Evolutionary conservation across 2,329 filamentous ascomycete genomes (phyloP).

Genomic region (Aureobasidium melanogenum): DNA sequence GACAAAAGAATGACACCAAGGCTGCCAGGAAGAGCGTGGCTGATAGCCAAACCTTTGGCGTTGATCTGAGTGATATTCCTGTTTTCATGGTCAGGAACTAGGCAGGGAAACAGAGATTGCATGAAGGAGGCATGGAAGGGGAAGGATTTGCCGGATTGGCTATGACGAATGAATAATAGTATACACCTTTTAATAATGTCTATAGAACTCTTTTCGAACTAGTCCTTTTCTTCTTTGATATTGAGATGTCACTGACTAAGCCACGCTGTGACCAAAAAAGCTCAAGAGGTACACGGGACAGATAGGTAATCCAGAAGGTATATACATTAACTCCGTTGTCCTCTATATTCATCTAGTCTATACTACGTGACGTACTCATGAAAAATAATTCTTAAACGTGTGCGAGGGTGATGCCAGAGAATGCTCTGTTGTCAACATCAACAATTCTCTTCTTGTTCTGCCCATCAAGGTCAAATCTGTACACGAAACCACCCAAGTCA

Average conservation of each 20-base stretch:
- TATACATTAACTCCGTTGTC: background rate
- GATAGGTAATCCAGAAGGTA: background rate
- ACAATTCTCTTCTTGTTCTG: conserved; percentile 5
- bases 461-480: conserved; percentile 1
- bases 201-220: background rate
- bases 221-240: background rate
- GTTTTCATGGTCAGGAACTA: conserved; percentile 24
- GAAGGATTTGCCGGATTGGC: background rate
- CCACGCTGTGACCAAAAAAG: too few species aligned
- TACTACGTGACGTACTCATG: too few species aligned
- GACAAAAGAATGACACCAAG: conserved; percentile 17
- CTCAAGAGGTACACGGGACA: background rate
- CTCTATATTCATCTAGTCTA: background rate
- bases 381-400: background rate
- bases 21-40: conserved; percentile 26
- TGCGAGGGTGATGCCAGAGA: background rate
- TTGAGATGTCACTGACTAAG: too few species aligned
- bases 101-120: background rate
- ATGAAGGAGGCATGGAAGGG: background rate
- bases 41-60: conserved; percentile 25
- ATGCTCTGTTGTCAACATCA: background rate
- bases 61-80: conserved; percentile 33
- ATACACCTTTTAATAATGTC: background rate
- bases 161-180: background rate
- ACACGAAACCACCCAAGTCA: conserved; percentile 30